These are phyloP conservation scores for Apiospora koreana DNA, from an alignment of 2,329 filamentous ascomycete genomes.

Conservation along the genomic window DNA sequence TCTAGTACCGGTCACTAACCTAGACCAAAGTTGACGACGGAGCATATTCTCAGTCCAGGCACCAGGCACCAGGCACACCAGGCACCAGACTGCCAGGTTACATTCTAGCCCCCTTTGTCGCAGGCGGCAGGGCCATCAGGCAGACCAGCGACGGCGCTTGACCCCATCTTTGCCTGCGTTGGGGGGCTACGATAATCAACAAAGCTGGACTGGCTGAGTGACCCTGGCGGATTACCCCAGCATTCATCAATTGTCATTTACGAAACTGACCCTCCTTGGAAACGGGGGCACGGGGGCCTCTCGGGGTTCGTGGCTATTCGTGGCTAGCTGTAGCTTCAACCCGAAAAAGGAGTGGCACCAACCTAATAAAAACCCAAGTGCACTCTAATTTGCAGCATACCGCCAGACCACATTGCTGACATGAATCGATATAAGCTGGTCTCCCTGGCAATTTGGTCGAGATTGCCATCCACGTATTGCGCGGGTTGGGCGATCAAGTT, in stretches of 20 bases:
- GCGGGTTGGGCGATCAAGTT: background rate
- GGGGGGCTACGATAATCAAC: background rate
- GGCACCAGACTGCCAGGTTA: too few species aligned
- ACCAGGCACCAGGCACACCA: too few species aligned
- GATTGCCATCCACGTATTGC: background rate
- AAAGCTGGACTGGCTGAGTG: background rate
- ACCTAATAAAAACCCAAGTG: background rate
- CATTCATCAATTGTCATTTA: background rate
- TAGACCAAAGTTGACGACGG: too few species aligned
- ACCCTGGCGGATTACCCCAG: conserved; percentile 1
- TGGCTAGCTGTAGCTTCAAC: background rate
- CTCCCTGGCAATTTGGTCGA: background rate
- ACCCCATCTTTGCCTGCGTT: background rate
- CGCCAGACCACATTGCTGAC: background rate
- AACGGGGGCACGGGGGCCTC: background rate
- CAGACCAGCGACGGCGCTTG: background rate
- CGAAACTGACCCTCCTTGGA: background rate
- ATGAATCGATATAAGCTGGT: conserved; percentile 3
- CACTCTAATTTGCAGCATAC: background rate
- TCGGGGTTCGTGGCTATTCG: background rate
- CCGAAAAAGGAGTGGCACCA: background rate
- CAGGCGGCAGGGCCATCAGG: background rate
- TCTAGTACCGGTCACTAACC: too few species aligned
- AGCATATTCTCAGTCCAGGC: too few species aligned
- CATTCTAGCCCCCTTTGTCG: background rate